Percentiles rank a stretch among this genome's conserved stretches.
Conservation (phyloP, 768 basidiomycete species). For the Tulasnella sp. region DNA sequence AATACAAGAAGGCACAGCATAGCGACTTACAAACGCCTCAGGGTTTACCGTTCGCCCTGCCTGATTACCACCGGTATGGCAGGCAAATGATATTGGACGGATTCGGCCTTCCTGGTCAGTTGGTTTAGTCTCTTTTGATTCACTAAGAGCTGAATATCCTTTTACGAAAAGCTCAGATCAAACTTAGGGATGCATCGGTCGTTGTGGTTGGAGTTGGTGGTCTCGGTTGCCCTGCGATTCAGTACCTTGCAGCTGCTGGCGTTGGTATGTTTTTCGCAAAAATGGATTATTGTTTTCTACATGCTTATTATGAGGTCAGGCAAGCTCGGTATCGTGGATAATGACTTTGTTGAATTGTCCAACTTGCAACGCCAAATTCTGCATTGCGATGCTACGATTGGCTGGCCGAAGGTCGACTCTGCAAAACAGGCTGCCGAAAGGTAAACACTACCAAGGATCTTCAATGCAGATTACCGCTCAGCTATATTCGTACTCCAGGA, state of each 20-base stretch:
- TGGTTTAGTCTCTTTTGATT: not conserved
- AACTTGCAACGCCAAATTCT: constrained; percentile 93
- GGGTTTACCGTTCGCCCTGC: constrained; percentile 23
- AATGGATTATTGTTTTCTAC: too few relatives aligned
- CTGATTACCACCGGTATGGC: constrained; percentile 87
- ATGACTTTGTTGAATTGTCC: constrained; percentile 76
- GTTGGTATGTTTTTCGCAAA: constrained; percentile 80
- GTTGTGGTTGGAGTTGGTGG: constrained; percentile 93
- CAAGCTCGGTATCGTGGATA: constrained; percentile 75
- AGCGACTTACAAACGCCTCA: not conserved
- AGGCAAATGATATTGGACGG: constrained; percentile 91
- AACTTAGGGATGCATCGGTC: constrained; percentile 61
- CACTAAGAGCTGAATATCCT: not conserved
- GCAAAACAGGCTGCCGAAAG: constrained; percentile 57
- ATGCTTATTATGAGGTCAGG: too few relatives aligned
- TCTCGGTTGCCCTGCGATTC: constrained; percentile 88
- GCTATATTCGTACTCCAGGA: constrained; percentile 35
- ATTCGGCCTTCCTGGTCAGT: constrained; percentile 71
- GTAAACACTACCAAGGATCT: constrained; percentile 39
- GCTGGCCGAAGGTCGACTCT: constrained; percentile 70
- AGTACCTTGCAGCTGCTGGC: constrained; percentile 88
- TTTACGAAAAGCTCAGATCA: constrained; percentile 60
- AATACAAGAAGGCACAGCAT: not conserved
- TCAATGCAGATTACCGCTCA: too few relatives aligned
- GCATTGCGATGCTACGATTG: constrained; percentile 61